phyloP scores from a whole-genome alignment of 768 basidiomycete genomes.

The Antrodiella citrinella region DNA sequence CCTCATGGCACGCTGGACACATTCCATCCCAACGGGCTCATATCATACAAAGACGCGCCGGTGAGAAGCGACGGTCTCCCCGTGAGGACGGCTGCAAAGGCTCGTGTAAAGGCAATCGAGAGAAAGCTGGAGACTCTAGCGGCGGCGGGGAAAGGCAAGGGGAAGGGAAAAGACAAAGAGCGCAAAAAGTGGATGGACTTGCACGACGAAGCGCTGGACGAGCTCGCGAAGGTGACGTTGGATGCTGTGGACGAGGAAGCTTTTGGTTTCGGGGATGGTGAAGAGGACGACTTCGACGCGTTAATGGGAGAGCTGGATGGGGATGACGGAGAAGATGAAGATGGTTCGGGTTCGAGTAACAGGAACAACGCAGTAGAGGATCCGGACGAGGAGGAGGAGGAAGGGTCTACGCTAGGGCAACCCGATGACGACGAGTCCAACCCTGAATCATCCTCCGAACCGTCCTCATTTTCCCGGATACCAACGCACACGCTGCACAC shows the following conservation, averaged over 20 bases:
- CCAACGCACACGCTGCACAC: slow-evolving; percentile 20
- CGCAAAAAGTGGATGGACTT: slow-evolving; percentile 13
- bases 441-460: slow-evolving; percentile 9
- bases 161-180: slow-evolving; percentile 14
- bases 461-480: slow-evolving; percentile 24
- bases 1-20: slow-evolving; percentile 18
- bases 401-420: not conserved
- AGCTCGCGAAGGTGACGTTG: slow-evolving; percentile 15
- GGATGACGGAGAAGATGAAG: slow-evolving; percentile 5
- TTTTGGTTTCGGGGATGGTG: slow-evolving; percentile 11
- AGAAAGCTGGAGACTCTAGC: slow-evolving; percentile 13
- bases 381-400: slow-evolving; percentile 7
- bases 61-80: slow-evolving; percentile 22
- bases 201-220: slow-evolving; percentile 18
- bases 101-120: slow-evolving; percentile 18
- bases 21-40: slow-evolving; percentile 22
- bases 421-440: slow-evolving; percentile 4
- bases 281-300: slow-evolving; percentile 21
- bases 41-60: slow-evolving; percentile 19
- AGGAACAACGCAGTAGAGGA: slow-evolving; percentile 4
- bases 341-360: not conserved
- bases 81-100: slow-evolving; percentile 14
- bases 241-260: slow-evolving; percentile 11
- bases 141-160: slow-evolving; percentile 12
- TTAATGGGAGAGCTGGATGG: slow-evolving; percentile 18